Base-by-base conservation (phyloP, 208 protist genomes). In the Leishmania mexicana region DNA sequence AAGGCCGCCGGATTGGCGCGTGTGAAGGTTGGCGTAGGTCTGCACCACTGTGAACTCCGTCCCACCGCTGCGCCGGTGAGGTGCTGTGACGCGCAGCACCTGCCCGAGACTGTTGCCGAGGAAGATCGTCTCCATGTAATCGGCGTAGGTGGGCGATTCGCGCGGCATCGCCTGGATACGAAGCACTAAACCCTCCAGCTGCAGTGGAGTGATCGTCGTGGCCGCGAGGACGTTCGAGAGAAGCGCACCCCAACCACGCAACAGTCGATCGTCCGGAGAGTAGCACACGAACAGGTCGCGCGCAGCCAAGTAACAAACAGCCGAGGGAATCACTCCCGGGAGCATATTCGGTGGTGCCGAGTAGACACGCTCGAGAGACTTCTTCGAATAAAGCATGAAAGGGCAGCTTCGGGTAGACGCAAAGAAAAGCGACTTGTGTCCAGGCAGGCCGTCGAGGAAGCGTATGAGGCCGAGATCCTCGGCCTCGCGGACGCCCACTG, bases 241-340 rank as follows among this genome's bases (percentile, higher is more conserved):
- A 4, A 90, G 83, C 6, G 57, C 58, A 51, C 73, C 89, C 90
- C 88, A 94, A 10, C 85, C 87, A 53, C 93, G 89, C 47, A 96
- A 35, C 19, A 75, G 84, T 35, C 88, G 85, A 71, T 94, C 88
- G 19, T 78, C 70, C 24, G 79, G 68, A 11, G 86, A 89, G 81
- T 94, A 96, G n/a, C 84, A 62, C 7, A 96, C 54, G 15, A 94
- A 86, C 75, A 92, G 62, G 85, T 96, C 93, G 19, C 84, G 77
- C 1, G 58, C 42, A 31, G 90, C 84, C 10, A 96, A 76, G 70
- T 96, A 96, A 40, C 87, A 75, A 13, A 96, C 83, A 0, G 89
- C 31, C 28, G 78, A 83, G 0, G 93, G 93, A 5, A 53, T 38
- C 15, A 76, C 79, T 19, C 84, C 84, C 11, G 64, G 88, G 5